Conservation (phyloP, 345 rosid species). For the Heritiera littoralis region DNA sequence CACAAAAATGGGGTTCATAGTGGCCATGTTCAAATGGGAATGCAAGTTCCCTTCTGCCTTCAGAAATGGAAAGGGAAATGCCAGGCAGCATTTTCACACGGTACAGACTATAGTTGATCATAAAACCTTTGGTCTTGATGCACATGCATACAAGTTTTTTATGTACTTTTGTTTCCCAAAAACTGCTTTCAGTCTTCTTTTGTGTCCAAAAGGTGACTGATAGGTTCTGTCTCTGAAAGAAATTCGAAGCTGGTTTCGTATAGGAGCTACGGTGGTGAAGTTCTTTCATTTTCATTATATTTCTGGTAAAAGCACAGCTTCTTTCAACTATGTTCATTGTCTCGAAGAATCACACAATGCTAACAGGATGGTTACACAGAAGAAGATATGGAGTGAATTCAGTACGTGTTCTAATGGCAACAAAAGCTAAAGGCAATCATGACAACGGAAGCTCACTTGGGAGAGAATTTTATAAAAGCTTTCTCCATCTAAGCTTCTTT, state of each 20-base stretch:
- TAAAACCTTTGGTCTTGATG: background rate
- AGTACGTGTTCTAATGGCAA: conserved; percentile 73
- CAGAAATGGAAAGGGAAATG: conserved; percentile 64
- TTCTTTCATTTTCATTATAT: background rate
- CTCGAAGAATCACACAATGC: background rate
- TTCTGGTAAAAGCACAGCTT: background rate
- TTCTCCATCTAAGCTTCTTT: conserved; percentile 66
- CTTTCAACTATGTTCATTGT: background rate
- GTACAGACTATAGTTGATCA: too few species aligned
- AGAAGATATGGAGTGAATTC: conserved; percentile 58
- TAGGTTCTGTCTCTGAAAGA: too few species aligned
- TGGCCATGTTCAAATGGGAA: conserved; percentile 80
- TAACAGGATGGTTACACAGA: conserved; percentile 78
- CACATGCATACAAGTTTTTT: background rate
- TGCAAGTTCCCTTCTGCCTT: too few species aligned
- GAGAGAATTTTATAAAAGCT: conserved; percentile 66
- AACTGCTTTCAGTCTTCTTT: background rate
- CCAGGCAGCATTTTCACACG: conserved; percentile 41
- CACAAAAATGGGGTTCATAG: conserved; percentile 67
- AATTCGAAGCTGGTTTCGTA: background rate
- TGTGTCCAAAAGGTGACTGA: background rate
- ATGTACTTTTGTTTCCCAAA: background rate
- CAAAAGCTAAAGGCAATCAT: too few species aligned
- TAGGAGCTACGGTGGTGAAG: background rate
- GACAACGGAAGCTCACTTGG: conserved; percentile 41